Evolutionary conservation across 345 rosid genomes (phyloP), one percentile per base, ranked within the genome.

Genomic region (Boechera retrofracta): DNA sequence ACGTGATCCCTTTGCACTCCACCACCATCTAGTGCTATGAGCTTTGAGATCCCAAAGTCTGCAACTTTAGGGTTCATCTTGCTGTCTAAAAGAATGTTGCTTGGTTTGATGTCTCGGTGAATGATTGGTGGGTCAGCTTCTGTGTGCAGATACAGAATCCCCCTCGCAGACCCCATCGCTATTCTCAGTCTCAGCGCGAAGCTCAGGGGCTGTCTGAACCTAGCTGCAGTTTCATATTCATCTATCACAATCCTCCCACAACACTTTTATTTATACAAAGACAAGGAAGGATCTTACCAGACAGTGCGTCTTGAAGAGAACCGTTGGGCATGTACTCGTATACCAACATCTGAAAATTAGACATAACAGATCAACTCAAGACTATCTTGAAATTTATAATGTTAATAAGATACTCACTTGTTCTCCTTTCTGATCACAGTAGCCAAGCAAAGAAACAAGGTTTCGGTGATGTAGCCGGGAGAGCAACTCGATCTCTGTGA

Each of bases 111-210:
- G 63, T 86, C 85, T 55, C 85, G 74, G 32, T 86, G 86, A 41
- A 86, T 82, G 65, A 86, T 83, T 18, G 87, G 88, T 13, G 88
- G 89, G 45, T 86, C 81, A 10, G 88, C 89, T 71, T 85, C 89
- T 7, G 76, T 83, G 54, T 86, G 89, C 21, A 86, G 85, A 79
- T 85, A 85, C 10, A 86, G 61, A 69, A 86, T 80, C 39, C 88
- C 88, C 65, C 74, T 80, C 61, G 88, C 86, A 31, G 88, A 77
- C 73, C 77, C 88, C 71, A 83, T 45, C 2, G 89, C 88, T 47
- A 86, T 80, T 16, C 39, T 71, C 79, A 81, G 33, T 60, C 85
- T 82, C 75, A 55, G 45, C 15, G 49, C 55, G 3, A 79, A 83
- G 66, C 79, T 76, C 65, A 80, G 21, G 7, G 70, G 69, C 10